phyloP scores from a whole-genome alignment of 2,329 filamentous ascomycete species.

The Epichloe coenophiala region DNA sequence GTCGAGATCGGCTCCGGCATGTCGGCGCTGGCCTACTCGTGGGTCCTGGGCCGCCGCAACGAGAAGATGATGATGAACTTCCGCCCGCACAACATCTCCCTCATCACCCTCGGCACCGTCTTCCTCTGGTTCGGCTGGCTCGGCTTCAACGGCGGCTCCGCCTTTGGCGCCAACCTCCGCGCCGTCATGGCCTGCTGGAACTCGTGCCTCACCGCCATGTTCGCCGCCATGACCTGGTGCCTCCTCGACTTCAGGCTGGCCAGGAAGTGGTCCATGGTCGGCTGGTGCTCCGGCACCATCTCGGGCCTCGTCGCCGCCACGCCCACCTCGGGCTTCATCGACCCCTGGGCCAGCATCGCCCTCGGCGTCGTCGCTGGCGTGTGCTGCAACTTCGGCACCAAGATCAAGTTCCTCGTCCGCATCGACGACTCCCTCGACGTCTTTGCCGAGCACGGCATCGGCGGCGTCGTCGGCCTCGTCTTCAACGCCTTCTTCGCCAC shows the following conservation, averaged over 20 bases:
- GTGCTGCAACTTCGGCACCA: slow-evolving; percentile 55
- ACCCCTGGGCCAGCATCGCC: slow-evolving; percentile 52
- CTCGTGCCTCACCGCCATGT: slow-evolving; percentile 84
- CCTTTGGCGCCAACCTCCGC: slow-evolving; percentile 87
- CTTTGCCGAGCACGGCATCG: slow-evolving; percentile 57
- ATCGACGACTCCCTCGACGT: slow-evolving; percentile 63
- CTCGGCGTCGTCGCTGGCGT: slow-evolving; percentile 54
- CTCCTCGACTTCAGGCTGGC: slow-evolving; percentile 90
- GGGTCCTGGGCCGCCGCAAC: slow-evolving; percentile 89
- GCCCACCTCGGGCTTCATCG: slow-evolving; percentile 54
- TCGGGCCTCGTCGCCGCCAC: slow-evolving; percentile 59
- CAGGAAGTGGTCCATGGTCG: slow-evolving; percentile 78
- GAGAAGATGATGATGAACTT: slow-evolving; percentile 99
- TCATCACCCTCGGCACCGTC: slow-evolving; percentile 89
- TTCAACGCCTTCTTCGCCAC: slow-evolving; percentile 64
- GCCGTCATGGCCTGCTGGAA: slow-evolving; percentile 98
- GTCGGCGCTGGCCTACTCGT: slow-evolving; percentile 87
- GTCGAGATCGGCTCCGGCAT: slow-evolving; percentile 95
- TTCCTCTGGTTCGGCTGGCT: slow-evolving; percentile 99
- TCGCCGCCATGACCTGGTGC: slow-evolving; percentile 86
- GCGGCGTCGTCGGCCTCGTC: slow-evolving; percentile 54
- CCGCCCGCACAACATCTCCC: slow-evolving; percentile 94
- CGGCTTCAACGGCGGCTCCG: slow-evolving; percentile 93
- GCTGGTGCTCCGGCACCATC: slow-evolving; percentile 60
- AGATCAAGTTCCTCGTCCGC: slow-evolving; percentile 47